phyloP scores from a whole-genome alignment of 2,329 filamentous ascomycete species.

The Magnaporthiopsis poae region DNA sequence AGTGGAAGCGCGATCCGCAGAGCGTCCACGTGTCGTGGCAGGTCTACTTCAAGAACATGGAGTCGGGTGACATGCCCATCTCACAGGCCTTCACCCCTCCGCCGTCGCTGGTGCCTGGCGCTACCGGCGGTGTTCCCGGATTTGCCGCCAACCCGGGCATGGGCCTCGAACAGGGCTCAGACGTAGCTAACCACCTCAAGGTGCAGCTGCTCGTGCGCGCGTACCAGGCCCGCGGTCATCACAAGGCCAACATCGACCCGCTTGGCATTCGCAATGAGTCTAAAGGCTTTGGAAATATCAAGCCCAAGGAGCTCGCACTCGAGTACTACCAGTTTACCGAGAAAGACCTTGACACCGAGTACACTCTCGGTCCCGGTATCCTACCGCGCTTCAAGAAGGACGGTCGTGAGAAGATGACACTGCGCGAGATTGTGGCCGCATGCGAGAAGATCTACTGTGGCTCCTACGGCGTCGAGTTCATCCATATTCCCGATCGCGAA shows the following conservation, averaged over 20 bases:
- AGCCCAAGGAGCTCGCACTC: conserved; percentile 84
- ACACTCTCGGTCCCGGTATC: conserved; percentile 85
- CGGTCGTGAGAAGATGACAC: conserved; percentile 85
- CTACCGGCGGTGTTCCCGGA: conserved; percentile 66
- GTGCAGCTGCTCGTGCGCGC: conserved; percentile 93
- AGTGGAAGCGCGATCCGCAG: conserved; percentile 87
- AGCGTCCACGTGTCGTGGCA: conserved; percentile 98
- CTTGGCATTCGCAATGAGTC: conserved; percentile 83
- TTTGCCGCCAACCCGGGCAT: conserved; percentile 60
- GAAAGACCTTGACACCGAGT: conserved; percentile 85
- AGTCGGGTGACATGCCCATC: conserved; percentile 93
- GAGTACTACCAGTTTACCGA: conserved; percentile 94
- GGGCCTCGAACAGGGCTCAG: conserved; percentile 58
- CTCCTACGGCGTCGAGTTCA: conserved; percentile 96
- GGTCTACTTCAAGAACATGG: conserved; percentile 99
- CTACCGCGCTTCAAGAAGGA: conserved; percentile 86
- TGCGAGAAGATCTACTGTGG: conserved; percentile 96
- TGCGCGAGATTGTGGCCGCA: conserved; percentile 83
- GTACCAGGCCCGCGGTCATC: conserved; percentile 94
- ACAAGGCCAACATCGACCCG: conserved; percentile 96
- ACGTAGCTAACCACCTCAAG: conserved; percentile 93
- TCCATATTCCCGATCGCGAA: conserved; percentile 93
- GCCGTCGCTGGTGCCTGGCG: conserved; percentile 77
- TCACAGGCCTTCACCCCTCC: conserved; percentile 94
- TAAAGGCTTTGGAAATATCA: conserved; percentile 72